Evolutionary conservation across 805 yeast genomes (phyloP).

Genomic region (Scheffersomyces stipitis): DNA sequence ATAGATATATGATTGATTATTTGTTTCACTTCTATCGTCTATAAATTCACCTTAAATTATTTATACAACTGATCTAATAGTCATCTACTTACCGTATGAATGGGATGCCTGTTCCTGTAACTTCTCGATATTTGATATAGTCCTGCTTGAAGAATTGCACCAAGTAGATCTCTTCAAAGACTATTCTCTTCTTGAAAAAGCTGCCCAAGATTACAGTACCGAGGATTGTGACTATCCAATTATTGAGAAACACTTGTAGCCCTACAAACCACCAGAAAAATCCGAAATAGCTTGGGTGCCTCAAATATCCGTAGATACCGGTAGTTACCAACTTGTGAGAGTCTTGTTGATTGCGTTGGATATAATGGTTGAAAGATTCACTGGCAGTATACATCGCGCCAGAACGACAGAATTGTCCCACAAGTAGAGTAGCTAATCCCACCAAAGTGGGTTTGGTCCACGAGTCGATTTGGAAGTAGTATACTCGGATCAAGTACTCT

Average conservation of each 20-base stretch:
- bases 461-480: conserved; percentile 2
- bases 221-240: conserved; percentile 55
- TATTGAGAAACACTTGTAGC: conserved; percentile 67
- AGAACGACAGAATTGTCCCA: conserved; percentile 71
- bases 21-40: no score
- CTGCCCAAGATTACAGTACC: conserved; percentile 61
- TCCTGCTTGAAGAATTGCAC: conserved; percentile 68
- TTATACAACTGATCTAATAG: background rate
- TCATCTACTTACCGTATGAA: conserved; percentile 29
- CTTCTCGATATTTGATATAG: conserved; percentile 52
- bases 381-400: conserved; percentile 88
- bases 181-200: conserved; percentile 70
- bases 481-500: conserved; percentile 9
- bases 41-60: no score
- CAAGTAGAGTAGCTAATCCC: conserved; percentile 50
- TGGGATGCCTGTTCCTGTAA: conserved; percentile 64
- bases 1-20: no score
- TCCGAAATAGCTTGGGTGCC: conserved; percentile 94
- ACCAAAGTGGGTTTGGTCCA: conserved; percentile 16
- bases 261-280: conserved; percentile 95
- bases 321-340: conserved; percentile 68
- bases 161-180: conserved; percentile 67
- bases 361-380: conserved; percentile 78
- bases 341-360: conserved; percentile 50
- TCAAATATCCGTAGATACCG: conserved; percentile 64